A percentile compares a stretch with the other conserved stretches of the same genome.
phyloP scores from a whole-genome alignment of 768 basidiomycete genomes.

The Podaxis carcinomalis region DNA sequence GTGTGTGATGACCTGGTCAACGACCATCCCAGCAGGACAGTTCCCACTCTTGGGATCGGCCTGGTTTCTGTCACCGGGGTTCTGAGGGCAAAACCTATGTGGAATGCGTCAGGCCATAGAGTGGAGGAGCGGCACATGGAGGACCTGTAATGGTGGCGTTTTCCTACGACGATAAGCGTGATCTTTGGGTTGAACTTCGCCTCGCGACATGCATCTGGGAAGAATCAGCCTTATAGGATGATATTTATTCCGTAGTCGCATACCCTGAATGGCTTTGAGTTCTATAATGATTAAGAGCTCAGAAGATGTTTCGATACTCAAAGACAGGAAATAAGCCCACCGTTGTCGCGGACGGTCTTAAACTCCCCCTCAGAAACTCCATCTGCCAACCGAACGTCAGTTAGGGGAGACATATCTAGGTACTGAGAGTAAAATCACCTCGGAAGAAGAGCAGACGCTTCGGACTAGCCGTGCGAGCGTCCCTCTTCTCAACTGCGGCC shows the following conservation, averaged over 20 bases:
- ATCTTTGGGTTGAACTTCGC: conserved; percentile 57
- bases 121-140: not conserved
- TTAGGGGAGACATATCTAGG: not conserved
- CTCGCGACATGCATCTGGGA: conserved; percentile 54
- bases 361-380: conserved; percentile 55
- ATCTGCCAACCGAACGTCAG: conserved; percentile 29
- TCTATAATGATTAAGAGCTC: conserved; percentile 32
- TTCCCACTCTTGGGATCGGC: conserved; percentile 63
- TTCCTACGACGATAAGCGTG: conserved; percentile 79
- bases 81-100: conserved; percentile 28
- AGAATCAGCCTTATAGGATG: not conserved
- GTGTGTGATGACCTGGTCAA: conserved; percentile 67
- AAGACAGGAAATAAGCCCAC: conserved; percentile 17
- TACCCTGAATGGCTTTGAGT: conserved; percentile 54
- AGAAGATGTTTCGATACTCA: conserved; percentile 6
- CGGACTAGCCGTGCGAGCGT: conserved; percentile 38
- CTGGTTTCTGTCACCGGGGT: conserved; percentile 23
- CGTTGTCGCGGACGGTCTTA: conserved; percentile 37
- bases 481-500: conserved; percentile 46
- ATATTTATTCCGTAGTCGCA: conserved; percentile 4
- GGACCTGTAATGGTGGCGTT: conserved; percentile 60
- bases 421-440: conserved; percentile 32
- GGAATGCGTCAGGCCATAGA: not conserved
- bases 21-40: conserved; percentile 74
- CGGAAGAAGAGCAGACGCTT: conserved; percentile 75